Evolutionary conservation across 148 eudicot species (phyloP).

Genomic region (Arctostaphylos glauca): DNA sequence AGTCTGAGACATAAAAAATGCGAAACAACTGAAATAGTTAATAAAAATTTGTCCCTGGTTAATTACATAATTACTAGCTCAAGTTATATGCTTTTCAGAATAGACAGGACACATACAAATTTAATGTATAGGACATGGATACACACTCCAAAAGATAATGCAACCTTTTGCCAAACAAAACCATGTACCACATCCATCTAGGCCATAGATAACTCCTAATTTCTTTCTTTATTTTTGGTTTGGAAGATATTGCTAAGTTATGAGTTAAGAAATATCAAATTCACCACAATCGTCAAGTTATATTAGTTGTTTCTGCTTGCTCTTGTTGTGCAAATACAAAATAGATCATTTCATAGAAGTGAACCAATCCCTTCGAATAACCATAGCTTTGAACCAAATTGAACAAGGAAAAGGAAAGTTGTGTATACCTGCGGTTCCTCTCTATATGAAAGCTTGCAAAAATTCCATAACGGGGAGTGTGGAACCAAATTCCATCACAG

Average conservation of each 20-base stretch:
- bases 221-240: not conserved
- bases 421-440: not conserved
- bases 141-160: not conserved
- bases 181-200: not conserved
- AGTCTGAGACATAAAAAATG: not conserved
- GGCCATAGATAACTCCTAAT: not conserved
- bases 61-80: not conserved
- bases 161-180: not conserved
- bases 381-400: not conserved
- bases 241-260: not conserved
- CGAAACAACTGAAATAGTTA: not conserved
- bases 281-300: not conserved
- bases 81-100: not conserved
- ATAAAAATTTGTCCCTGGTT: not conserved
- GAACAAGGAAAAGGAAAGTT: not conserved
- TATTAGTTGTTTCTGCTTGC: not conserved
- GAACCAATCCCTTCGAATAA: not conserved
- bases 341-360: not conserved
- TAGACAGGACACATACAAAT: not conserved
- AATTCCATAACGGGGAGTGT: not conserved
- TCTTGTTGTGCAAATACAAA: not conserved
- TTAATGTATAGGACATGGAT: not conserved
- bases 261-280: not conserved
- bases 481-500: not conserved
- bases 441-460: not conserved